phyloP scores from a whole-genome alignment of 2,329 filamentous ascomycete genomes.

The Colletotrichum sp. region DNA sequence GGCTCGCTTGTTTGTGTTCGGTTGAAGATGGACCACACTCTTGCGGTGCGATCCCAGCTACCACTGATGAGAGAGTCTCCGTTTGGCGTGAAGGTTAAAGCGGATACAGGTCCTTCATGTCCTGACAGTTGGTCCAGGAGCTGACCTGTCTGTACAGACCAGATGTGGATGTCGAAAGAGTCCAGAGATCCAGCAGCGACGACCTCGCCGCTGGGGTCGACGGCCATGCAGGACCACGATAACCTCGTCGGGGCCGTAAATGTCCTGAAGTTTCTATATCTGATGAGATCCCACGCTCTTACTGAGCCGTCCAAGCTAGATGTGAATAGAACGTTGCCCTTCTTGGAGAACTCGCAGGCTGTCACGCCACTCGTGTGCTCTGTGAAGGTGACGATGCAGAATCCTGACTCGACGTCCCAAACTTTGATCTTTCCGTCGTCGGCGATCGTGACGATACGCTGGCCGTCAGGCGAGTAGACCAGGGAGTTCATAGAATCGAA shows the following conservation, averaged over 20 bases:
- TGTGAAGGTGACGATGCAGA: conserved; percentile 97
- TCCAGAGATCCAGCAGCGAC: conserved; percentile 94
- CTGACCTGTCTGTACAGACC: conserved; percentile 98
- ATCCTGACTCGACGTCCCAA: conserved; percentile 95
- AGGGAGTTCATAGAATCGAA: conserved; percentile 95
- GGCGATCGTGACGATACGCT: conserved; percentile 89
- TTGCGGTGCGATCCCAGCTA: conserved; percentile 95
- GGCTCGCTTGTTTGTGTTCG: conserved; percentile 95
- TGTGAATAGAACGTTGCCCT: conserved; percentile 95
- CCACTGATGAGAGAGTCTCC: conserved; percentile 85
- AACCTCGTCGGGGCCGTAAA: conserved; percentile 93
- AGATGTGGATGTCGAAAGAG: conserved; percentile 96
- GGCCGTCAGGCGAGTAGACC: conserved; percentile 91
- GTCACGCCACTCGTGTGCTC: conserved; percentile 96
- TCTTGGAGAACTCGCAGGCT: conserved; percentile 91
- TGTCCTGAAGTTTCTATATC: conserved; percentile 96
- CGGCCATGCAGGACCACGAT: conserved; percentile 91
- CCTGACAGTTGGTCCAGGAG: conserved; percentile 88
- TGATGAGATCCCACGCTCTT: conserved; percentile 92
- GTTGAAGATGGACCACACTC: conserved; percentile 95
- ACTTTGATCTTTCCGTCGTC: conserved; percentile 99
- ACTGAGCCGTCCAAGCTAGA: conserved; percentile 93
- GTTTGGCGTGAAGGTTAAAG: conserved; percentile 86
- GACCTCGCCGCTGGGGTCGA: conserved; percentile 97
- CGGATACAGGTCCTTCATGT: conserved; percentile 92